These are phyloP conservation scores for Imleria badia DNA, from an alignment of 768 basidiomycete genomes.

Conservation along the genomic window DNA sequence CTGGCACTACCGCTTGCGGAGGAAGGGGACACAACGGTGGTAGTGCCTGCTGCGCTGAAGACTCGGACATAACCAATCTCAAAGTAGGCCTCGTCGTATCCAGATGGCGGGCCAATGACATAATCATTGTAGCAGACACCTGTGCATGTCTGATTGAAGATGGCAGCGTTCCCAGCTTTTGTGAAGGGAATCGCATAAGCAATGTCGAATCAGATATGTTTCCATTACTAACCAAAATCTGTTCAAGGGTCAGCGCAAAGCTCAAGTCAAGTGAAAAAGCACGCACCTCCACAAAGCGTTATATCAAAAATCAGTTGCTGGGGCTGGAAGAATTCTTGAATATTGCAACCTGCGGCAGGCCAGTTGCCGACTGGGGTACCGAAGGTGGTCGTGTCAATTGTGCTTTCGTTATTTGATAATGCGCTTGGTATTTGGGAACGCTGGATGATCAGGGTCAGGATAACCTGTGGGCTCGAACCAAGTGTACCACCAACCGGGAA, in stretches of 20 bases:
- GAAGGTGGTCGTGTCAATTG: constrained; percentile 53
- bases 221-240: constrained; percentile 34
- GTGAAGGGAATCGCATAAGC: constrained; percentile 27
- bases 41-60: constrained; percentile 38
- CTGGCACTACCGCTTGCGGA: constrained; percentile 16
- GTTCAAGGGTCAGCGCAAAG: constrained; percentile 10
- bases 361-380: constrained; percentile 73
- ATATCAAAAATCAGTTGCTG: constrained; percentile 75
- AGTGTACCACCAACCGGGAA: constrained; percentile 23
- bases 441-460: constrained; percentile 12
- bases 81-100: constrained; percentile 69
- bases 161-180: constrained; percentile 46
- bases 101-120: constrained; percentile 60
- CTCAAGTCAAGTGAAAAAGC: constrained; percentile 11
- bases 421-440: constrained; percentile 45
- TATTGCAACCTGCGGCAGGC: constrained; percentile 54
- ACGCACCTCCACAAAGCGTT: constrained; percentile 63
- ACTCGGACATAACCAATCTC: constrained; percentile 64
- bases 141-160: constrained; percentile 61
- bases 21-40: constrained; percentile 25
- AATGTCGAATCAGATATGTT: neutral
- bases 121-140: constrained; percentile 72
- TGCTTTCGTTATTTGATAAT: constrained; percentile 48
- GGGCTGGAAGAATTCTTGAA: constrained; percentile 53
- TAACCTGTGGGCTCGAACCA: neutral